Evolutionary conservation across 306 rosid species (phyloP), one percentile per base, ranked within the genome.

Genomic region (Mimosa bimucronata): DNA sequence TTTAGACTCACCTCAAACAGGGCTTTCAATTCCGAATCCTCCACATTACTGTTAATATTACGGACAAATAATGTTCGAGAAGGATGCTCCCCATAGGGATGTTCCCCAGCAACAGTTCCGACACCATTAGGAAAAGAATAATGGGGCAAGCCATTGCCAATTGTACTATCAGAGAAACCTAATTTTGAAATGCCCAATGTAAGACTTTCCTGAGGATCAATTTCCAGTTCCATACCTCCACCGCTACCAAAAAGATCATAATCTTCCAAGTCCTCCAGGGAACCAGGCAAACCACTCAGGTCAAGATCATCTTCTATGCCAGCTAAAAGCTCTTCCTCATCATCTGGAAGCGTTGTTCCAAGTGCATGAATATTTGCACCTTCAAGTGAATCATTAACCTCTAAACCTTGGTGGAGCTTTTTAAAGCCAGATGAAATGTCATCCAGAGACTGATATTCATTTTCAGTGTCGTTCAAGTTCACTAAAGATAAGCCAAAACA

Each of bases 81-180:
- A 83, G 98, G 98, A 91, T 91, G 98, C 87, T 93, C 97, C 18
- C 98, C 98, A 81, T 90, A 93, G 28, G 97, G 98, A 88, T 93
- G 98, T 86, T 93, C 98, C 70, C 98, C 98, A 23, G 94, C 94
- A 93, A 91, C 92, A 74, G 92, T 40, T 83, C 89, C 98, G 44
- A 79, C 88, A 11, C 94, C 94, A 82, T 93, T 93, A 70, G 97
- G 69, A 82, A 86, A 44, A 74, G 93, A 83, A 77, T 61, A 88
- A 29, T 82, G 85, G 65, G 89, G 78, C 80, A 91, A 65, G 64
- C 89, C 94, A 66, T 87, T 90, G 68, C 90, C 88, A 75, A 76
- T 57, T 75, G 77, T 58, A 71, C 85, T 77, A 77, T 93, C 94
- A 77, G 93, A 83, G 80, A 93, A 85, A 85, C 78, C 86, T 76